Percentiles rank a stretch among this genome's conserved stretches.
These are phyloP conservation scores for Wickerhamiella bombiphila DNA, from an alignment of 805 yeast genomes.

Conservation along the genomic window DNA sequence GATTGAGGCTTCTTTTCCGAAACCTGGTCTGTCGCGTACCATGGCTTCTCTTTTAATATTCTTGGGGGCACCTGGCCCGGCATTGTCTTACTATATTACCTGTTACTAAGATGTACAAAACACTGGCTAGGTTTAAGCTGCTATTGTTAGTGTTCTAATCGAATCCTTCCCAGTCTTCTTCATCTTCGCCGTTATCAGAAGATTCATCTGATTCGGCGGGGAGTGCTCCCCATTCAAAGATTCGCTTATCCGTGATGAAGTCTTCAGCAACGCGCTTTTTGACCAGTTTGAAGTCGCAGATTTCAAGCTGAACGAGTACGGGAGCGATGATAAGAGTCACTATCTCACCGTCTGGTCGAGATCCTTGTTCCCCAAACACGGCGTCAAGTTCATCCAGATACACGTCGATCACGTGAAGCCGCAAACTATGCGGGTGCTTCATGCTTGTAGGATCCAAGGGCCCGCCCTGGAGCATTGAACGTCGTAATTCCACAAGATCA, in stretches of 20 bases:
- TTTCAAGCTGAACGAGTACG: constrained; percentile 36
- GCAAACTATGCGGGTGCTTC: constrained; percentile 56
- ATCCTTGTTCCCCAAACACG: constrained; percentile 36
- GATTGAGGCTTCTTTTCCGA: not conserved
- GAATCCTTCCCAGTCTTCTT: constrained; percentile 17
- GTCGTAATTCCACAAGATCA: constrained; percentile 19
- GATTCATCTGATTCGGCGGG: constrained; percentile 8
- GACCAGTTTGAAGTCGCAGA: constrained; percentile 44
- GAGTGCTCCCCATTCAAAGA: constrained; percentile 43
- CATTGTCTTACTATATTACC: too few relatives aligned
- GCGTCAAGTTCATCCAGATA: constrained; percentile 71
- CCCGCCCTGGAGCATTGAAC: constrained; percentile 24
- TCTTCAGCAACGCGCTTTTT: constrained; percentile 52
- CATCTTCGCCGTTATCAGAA: constrained; percentile 20
- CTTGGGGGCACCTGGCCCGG: too few relatives aligned
- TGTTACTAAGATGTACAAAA: not conserved
- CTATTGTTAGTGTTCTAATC: not conserved
- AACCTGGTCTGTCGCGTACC: not conserved
- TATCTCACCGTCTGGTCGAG: constrained; percentile 31
- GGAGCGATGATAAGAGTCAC: constrained; percentile 43
- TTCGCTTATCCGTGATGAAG: constrained; percentile 47
- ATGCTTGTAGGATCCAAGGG: constrained; percentile 36
- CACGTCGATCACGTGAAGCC: constrained; percentile 75
- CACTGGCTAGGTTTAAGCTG: not conserved
- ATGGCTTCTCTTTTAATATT: not conserved